These are phyloP conservation scores for Rubroshorea leprosula DNA, from an alignment of 345 rosid species.

Conservation along the genomic window DNA sequence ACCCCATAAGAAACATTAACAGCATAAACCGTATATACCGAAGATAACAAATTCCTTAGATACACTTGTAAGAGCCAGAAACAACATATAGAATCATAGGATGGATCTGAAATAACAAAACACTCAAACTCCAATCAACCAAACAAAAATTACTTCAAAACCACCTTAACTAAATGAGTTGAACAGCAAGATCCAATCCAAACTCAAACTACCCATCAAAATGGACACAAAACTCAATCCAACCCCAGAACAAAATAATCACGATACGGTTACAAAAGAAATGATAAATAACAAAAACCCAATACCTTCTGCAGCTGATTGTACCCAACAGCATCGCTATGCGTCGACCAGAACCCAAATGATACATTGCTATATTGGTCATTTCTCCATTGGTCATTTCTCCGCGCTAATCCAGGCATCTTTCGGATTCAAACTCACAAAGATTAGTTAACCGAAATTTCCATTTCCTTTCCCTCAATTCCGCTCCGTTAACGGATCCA, in stretches of 20 bases:
- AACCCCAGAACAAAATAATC: constrained; percentile 11
- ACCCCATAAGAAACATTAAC: constrained; percentile 1
- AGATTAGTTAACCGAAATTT: constrained; percentile 22
- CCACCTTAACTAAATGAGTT: constrained; percentile 4
- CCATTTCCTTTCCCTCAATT: constrained; percentile 21
- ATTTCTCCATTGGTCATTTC: constrained; percentile 57
- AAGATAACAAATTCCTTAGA: background rate
- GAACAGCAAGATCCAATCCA: constrained; percentile 37
- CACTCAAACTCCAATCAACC: constrained; percentile 9
- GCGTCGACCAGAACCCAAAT: constrained; percentile 73
- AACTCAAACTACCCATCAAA: constrained; percentile 7
- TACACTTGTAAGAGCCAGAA: background rate
- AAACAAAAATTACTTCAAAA: constrained; percentile 13
- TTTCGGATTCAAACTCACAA: constrained; percentile 24
- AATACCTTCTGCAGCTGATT: constrained; percentile 81
- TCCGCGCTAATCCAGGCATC: constrained; percentile 83
- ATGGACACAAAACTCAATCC: constrained; percentile 9
- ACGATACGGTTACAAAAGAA: background rate
- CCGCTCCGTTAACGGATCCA: constrained; percentile 15
- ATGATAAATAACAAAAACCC: constrained; percentile 3
- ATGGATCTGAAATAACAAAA: constrained; percentile 21
- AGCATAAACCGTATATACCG: background rate
- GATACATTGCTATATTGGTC: constrained; percentile 52
- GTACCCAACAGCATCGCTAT: constrained; percentile 59
- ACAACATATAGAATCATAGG: background rate